Percentiles rank a stretch among this genome's conserved stretches.
These are phyloP conservation scores for Neonectria faginata DNA, from an alignment of 2,329 filamentous ascomycete genomes.

Conservation along the genomic window DNA sequence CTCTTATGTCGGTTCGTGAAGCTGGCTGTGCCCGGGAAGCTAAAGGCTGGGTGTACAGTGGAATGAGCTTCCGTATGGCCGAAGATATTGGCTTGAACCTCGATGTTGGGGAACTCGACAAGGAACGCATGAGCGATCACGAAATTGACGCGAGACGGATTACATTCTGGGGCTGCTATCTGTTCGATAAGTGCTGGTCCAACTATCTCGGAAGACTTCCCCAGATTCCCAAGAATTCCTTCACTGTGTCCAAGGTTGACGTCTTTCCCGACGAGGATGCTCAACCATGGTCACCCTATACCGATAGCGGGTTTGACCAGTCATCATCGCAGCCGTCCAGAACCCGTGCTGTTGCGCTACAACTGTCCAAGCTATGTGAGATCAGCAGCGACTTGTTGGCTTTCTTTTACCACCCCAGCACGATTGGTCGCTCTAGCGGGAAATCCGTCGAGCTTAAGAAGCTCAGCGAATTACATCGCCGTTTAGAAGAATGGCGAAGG, in stretches of 20 bases:
- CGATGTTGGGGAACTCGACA: slow-evolving; percentile 76
- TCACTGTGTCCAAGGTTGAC: slow-evolving; percentile 88
- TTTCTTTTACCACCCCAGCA: slow-evolving; percentile 89
- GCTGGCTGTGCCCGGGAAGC: slow-evolving; percentile 94
- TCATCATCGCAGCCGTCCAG: slow-evolving; percentile 82
- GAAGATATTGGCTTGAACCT: slow-evolving; percentile 93
- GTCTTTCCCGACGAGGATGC: slow-evolving; percentile 91
- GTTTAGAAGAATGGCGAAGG: slow-evolving; percentile 89
- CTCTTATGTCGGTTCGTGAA: slow-evolving; percentile 95
- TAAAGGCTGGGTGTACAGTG: slow-evolving; percentile 98
- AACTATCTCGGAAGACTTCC: slow-evolving; percentile 95
- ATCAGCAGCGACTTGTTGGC: slow-evolving; percentile 92
- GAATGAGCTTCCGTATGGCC: slow-evolving; percentile 98
- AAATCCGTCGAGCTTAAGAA: slow-evolving; percentile 91
- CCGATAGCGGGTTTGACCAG: slow-evolving; percentile 81
- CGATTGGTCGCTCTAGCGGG: slow-evolving; percentile 72
- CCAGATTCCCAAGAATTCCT: slow-evolving; percentile 82
- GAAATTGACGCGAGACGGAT: slow-evolving; percentile 91
- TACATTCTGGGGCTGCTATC: slow-evolving; percentile 97
- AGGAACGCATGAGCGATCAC: slow-evolving; percentile 74
- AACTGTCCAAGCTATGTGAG: slow-evolving; percentile 86
- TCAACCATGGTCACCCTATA: slow-evolving; percentile 88
- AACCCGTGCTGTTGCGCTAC: slow-evolving; percentile 83
- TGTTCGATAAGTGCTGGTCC: slow-evolving; percentile 99
- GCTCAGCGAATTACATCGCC: slow-evolving; percentile 88